Evolutionary conservation across 306 rosid species (phyloP).

Genomic region (Heteromeles arbutifolia): DNA sequence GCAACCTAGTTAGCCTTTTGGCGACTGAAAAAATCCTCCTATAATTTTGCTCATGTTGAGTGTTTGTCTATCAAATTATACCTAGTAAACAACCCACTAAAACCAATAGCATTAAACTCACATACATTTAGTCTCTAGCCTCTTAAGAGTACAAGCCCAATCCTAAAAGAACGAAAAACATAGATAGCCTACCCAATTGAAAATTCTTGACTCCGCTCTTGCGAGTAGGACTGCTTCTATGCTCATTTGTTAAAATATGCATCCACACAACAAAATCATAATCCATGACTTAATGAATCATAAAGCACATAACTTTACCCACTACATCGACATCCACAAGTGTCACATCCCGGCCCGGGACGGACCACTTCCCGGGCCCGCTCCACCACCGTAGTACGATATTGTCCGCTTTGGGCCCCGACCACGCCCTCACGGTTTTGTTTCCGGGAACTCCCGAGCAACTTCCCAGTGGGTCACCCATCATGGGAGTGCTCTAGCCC

Average conservation of each 20-base stretch:
- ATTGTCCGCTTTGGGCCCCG: too few relatives aligned
- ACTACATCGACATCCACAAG: constrained; percentile 5
- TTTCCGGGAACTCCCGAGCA: too few relatives aligned
- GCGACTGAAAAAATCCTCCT: not conserved
- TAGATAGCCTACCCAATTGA: not conserved
- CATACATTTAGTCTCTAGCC: too few relatives aligned
- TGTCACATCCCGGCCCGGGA: too few relatives aligned
- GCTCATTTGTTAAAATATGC: not conserved
- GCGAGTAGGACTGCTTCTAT: not conserved
- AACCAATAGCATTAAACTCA: not conserved
- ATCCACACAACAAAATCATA: not conserved
- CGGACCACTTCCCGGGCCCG: too few relatives aligned
- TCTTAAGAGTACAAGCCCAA: too few relatives aligned
- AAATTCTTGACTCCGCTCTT: not conserved
- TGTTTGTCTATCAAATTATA: not conserved
- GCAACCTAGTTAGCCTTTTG: not conserved
- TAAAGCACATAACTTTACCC: not conserved
- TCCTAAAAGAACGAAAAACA: not conserved
- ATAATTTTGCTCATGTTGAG: too few relatives aligned
- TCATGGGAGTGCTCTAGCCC: too few relatives aligned
- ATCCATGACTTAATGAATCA: not conserved
- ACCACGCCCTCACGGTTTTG: too few relatives aligned
- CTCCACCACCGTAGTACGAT: too few relatives aligned
- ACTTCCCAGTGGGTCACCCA: too few relatives aligned
- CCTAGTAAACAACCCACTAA: not conserved